A percentile compares a stretch with the other conserved stretches of the same genome.
These are phyloP conservation scores for Xylariaceae sp. DNA, from an alignment of 2,329 filamentous ascomycete species.

Conservation along the genomic window DNA sequence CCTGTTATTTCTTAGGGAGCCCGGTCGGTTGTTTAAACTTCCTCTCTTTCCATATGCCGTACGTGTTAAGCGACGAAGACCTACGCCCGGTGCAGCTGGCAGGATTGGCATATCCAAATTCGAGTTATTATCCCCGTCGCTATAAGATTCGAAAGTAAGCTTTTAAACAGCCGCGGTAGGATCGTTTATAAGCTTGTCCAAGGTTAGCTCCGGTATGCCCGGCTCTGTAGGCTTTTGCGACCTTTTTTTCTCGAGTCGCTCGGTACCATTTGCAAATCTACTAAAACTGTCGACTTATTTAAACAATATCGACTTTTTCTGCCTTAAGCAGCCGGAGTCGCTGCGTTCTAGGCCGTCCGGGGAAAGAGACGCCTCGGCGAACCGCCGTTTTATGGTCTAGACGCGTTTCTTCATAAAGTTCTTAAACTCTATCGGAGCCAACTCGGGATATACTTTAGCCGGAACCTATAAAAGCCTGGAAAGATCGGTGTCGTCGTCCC, in stretches of 20 bases:
- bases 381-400: conserved; percentile 84
- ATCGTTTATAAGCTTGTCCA: conserved; percentile 85
- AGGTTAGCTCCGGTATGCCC: conserved; percentile 65
- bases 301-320: conserved; percentile 96
- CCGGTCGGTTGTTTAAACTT: conserved; percentile 83
- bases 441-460: conserved; percentile 88
- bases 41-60: conserved; percentile 89
- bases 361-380: conserved; percentile 71
- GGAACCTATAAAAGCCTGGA: conserved; percentile 95
- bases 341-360: conserved; percentile 59
- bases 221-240: conserved; percentile 59
- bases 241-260: conserved; percentile 74
- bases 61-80: conserved; percentile 85
- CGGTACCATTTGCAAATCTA: conserved; percentile 82
- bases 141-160: conserved; percentile 63
- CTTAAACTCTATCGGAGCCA: conserved; percentile 96
- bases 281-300: conserved; percentile 81
- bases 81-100: conserved; percentile 76
- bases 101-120: conserved; percentile 79
- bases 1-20: conserved; percentile 80
- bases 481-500: conserved; percentile 81
- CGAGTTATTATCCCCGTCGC: conserved; percentile 47
- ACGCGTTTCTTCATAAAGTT: conserved; percentile 94
- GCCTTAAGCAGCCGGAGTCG: conserved; percentile 68
- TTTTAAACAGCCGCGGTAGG: conserved; percentile 74